These are phyloP conservation scores for Apiospora hydei DNA, from an alignment of 2,329 filamentous ascomycete species.

Conservation along the genomic window DNA sequence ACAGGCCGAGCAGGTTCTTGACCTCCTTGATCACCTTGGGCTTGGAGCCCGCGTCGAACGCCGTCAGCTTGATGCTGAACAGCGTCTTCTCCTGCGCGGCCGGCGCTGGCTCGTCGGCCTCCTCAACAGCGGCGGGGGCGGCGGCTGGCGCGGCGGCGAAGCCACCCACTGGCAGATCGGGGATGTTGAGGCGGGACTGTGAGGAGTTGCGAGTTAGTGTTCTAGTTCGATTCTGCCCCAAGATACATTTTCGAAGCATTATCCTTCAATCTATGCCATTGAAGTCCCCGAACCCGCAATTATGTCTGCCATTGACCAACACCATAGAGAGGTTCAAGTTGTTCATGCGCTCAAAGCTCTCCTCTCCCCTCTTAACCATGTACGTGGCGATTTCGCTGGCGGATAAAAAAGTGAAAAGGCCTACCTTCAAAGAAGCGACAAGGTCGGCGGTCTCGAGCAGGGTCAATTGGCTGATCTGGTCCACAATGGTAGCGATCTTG, in stretches of 20 bases:
- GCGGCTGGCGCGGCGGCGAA: constrained; percentile 76
- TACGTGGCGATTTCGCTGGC: constrained; percentile 3
- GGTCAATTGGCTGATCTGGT: constrained; percentile 98
- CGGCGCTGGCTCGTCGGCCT: constrained; percentile 87
- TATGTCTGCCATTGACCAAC: not conserved
- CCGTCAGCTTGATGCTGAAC: constrained; percentile 93
- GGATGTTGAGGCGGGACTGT: constrained; percentile 94
- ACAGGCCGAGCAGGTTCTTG: constrained; percentile 93
- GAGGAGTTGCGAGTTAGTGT: constrained; percentile 26
- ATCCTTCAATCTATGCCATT: not conserved
- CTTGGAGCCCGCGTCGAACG: constrained; percentile 87
- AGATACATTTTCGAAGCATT: not conserved
- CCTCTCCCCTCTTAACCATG: not conserved
- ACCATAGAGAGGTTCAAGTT: too few relatives aligned
- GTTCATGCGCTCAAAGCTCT: not conserved
- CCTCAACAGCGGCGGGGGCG: constrained; percentile 72
- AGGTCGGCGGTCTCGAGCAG: constrained; percentile 96
- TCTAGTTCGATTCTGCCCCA: not conserved
- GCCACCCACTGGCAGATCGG: constrained; percentile 92
- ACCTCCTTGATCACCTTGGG: constrained; percentile 99
- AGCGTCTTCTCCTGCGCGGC: constrained; percentile 94
- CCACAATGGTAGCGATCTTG: constrained; percentile 94
- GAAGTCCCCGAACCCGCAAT: not conserved
- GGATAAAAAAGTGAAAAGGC: not conserved
- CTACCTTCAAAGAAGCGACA: constrained; percentile 91